Evolutionary conservation across 805 yeast species (phyloP).

Genomic region (Yamadazyma sp.): DNA sequence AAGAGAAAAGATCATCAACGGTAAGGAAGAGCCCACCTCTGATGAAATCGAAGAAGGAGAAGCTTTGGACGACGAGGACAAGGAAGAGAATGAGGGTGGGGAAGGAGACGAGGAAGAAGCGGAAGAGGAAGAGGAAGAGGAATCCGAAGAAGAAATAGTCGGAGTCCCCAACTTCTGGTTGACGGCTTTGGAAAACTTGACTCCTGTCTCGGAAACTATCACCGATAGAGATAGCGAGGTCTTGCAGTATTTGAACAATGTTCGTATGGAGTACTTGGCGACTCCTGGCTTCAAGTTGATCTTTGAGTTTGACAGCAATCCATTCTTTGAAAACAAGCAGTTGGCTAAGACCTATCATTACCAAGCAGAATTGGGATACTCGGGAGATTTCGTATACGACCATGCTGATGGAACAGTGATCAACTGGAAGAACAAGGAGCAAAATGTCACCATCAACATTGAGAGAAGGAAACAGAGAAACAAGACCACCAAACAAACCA

Average conservation of each 20-base stretch:
- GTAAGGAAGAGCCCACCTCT: conserved; percentile 71
- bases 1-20: conserved; percentile 71
- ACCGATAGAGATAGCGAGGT: conserved; percentile 90
- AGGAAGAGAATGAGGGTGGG: conserved; percentile 31
- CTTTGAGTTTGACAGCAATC: conserved; percentile 76
- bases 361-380: conserved; percentile 89
- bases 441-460: conserved; percentile 79
- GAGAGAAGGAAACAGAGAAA: conserved; percentile 98
- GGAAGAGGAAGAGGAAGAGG: conserved; percentile 44
- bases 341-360: conserved; percentile 88
- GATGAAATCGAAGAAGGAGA: conserved; percentile 82
- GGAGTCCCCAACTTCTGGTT: conserved; percentile 98
- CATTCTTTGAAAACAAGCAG: conserved; percentile 68
- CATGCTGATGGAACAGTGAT: conserved; percentile 91
- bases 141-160: conserved; percentile 35
- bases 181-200: conserved; percentile 87
- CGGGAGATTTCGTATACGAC: conserved; percentile 95
- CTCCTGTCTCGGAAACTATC: conserved; percentile 77
- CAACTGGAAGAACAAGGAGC: conserved; percentile 77
- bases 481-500: conserved; percentile 91
- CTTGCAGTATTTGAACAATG: conserved; percentile 62
- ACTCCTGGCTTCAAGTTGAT: conserved; percentile 86
- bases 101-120: conserved; percentile 26
- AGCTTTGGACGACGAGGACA: conserved; percentile 59
- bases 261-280: conserved; percentile 75